Percentiles rank a stretch among this genome's conserved stretches.
These are phyloP conservation scores for Carnegiea gigantea DNA, from an alignment of 179 eudicot genomes.

Conservation along the genomic window DNA sequence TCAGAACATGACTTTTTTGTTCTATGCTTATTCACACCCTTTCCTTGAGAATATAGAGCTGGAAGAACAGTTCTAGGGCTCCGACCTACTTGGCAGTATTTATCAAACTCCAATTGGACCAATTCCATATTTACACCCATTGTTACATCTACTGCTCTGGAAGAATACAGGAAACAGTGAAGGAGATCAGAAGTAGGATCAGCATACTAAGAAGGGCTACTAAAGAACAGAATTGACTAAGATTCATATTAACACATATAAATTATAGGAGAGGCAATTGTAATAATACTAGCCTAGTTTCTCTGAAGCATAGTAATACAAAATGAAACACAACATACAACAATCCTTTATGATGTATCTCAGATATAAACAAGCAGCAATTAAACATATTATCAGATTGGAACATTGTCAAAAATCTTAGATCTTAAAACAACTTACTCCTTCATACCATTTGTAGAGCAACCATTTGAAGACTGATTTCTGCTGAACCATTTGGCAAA, in stretches of 20 bases:
- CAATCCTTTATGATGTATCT: neutral
- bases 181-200: constrained; percentile 19
- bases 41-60: constrained; percentile 33
- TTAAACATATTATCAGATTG: neutral
- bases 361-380: constrained; percentile 8
- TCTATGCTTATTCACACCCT: constrained; percentile 38
- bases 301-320: neutral
- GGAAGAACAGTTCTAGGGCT: constrained; percentile 74
- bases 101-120: constrained; percentile 81
- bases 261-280: too few relatives aligned
- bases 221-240: neutral
- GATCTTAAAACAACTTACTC: neutral
- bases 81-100: constrained; percentile 62
- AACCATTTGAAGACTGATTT: constrained; percentile 20
- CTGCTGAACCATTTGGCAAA: constrained; percentile 8
- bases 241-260: neutral
- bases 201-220: constrained; percentile 2
- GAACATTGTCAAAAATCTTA: neutral
- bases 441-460: constrained; percentile 20
- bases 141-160: constrained; percentile 39
- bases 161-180: constrained; percentile 14
- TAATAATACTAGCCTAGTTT: neutral
- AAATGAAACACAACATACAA: neutral
- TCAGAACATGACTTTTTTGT: constrained; percentile 30
- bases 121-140: constrained; percentile 60